phyloP scores from a whole-genome alignment of 2,329 filamentous ascomycete species.

The Truncatella angustata region DNA sequence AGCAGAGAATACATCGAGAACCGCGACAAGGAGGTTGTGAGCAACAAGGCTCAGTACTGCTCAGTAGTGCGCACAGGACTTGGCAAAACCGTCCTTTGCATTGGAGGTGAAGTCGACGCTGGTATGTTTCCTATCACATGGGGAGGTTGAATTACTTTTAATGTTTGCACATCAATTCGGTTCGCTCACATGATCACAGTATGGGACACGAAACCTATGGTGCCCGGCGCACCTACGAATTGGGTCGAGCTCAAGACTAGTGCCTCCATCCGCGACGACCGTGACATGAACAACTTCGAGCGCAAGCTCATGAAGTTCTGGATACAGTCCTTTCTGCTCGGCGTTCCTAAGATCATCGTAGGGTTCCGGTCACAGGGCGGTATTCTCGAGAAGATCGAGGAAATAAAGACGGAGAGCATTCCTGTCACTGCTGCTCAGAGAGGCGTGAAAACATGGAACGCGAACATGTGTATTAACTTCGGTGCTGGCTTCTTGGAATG shows the following conservation, averaged over 20 bases:
- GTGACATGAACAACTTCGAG: slow-evolving; percentile 75
- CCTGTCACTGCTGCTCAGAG: slow-evolving; percentile 70
- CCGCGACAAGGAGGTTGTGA: slow-evolving; percentile 70
- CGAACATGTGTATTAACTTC: slow-evolving; percentile 92
- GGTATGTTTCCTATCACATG: too few species aligned
- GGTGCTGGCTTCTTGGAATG: slow-evolving; percentile 74
- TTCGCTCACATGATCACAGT: slow-evolving; percentile 50
- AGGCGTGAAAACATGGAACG: slow-evolving; percentile 76
- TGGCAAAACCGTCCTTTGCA: slow-evolving; percentile 69
- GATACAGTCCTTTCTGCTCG: slow-evolving; percentile 93
- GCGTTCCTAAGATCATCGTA: slow-evolving; percentile 87
- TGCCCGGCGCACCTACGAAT: slow-evolving; percentile 67
- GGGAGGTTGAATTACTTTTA: too few species aligned
- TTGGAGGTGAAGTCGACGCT: slow-evolving; percentile 93
- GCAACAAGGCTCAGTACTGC: slow-evolving; percentile 93
- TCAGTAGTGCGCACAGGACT: slow-evolving; percentile 89
- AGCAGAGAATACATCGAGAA: slow-evolving; percentile 75
- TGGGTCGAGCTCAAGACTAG: slow-evolving; percentile 96
- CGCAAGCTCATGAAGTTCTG: slow-evolving; percentile 93
- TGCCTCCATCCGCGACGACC: slow-evolving; percentile 65
- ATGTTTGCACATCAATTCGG: too few species aligned
- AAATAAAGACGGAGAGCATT: slow-evolving; percentile 76
- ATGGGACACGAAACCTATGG: slow-evolving; percentile 76
- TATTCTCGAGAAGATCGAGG: slow-evolving; percentile 68
- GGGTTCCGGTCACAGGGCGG: slow-evolving; percentile 79